These are phyloP conservation scores for Graphilbum ipis-grandicollis DNA, from an alignment of 2,329 filamentous ascomycete species.

Conservation along the genomic window DNA sequence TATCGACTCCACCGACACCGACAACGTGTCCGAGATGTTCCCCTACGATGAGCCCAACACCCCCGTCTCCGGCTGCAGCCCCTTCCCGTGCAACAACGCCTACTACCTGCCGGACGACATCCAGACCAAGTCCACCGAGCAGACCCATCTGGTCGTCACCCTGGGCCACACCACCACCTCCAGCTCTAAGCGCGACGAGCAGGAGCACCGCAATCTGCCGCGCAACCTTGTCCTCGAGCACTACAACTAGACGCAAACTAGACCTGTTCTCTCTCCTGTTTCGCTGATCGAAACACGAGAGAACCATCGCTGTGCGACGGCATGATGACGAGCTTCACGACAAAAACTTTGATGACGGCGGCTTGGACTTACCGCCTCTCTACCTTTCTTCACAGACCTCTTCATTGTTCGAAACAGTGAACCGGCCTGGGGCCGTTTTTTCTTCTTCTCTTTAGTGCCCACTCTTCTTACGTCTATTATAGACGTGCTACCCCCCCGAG, in stretches of 20 bases:
- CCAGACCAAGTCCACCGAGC: slow-evolving; percentile 19
- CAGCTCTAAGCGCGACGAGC: slow-evolving; percentile 4
- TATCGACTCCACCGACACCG: slow-evolving; percentile 20
- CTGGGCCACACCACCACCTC: slow-evolving; percentile 8
- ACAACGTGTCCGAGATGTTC: slow-evolving; percentile 23
- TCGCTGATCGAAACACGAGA: too few species aligned
- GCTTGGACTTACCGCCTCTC: too few species aligned
- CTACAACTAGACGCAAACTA: slow-evolving; percentile 4
- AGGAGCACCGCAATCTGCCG: slow-evolving; percentile 5
- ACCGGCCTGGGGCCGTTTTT: background rate
- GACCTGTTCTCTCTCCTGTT: too few species aligned
- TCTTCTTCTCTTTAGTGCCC: background rate
- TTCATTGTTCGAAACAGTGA: slow-evolving; percentile 1
- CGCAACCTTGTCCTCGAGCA: slow-evolving; percentile 10
- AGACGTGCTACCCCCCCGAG: too few species aligned
- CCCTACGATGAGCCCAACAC: slow-evolving; percentile 11
- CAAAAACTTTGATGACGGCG: too few species aligned
- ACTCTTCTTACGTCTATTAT: background rate
- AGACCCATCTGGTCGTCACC: slow-evolving; percentile 17
- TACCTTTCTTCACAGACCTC: too few species aligned
- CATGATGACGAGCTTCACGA: slow-evolving; percentile 3
- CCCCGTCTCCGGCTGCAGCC: slow-evolving; percentile 21
- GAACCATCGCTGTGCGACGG: slow-evolving; percentile 2
- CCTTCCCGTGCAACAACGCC: slow-evolving; percentile 22
- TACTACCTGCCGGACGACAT: slow-evolving; percentile 23